A percentile compares a stretch with the other conserved stretches of the same genome.
These are phyloP conservation scores for Cladosporium cucumerinum DNA, from an alignment of 2,329 filamentous ascomycete species.

Conservation along the genomic window DNA sequence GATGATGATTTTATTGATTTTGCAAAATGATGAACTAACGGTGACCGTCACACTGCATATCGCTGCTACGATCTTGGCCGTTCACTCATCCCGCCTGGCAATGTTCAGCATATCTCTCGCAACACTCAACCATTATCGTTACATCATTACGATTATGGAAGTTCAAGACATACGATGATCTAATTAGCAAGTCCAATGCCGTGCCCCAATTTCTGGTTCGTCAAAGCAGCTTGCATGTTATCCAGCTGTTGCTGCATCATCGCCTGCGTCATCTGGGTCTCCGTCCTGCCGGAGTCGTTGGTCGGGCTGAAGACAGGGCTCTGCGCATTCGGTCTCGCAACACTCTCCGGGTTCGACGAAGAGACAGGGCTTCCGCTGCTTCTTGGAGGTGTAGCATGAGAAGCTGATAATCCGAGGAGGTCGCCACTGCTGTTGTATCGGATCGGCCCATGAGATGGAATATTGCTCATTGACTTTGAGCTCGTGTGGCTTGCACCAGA, in stretches of 20 bases:
- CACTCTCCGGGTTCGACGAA: background rate
- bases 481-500: slow-evolving; percentile 23
- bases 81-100: background rate
- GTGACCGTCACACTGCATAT: background rate
- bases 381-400: background rate
- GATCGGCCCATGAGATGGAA: slow-evolving; percentile 7
- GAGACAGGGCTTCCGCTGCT: slow-evolving; percentile 9
- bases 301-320: slow-evolving; percentile 28
- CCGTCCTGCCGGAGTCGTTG: slow-evolving; percentile 16
- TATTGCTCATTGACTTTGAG: slow-evolving; percentile 11
- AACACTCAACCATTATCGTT: background rate
- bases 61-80: background rate
- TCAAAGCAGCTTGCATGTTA: slow-evolving; percentile 30
- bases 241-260: slow-evolving; percentile 28
- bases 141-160: no score
- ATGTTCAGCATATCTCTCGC: background rate
- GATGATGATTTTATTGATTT: slow-evolving; percentile 40
- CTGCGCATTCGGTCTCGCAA: background rate
- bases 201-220: slow-evolving; percentile 21
- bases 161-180: background rate
- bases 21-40: slow-evolving; percentile 13
- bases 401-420: background rate
- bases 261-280: slow-evolving; percentile 26
- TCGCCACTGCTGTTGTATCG: slow-evolving; percentile 14
- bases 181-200: slow-evolving; percentile 25